phyloP scores from a whole-genome alignment of 139 green algal genomes.

The Eudorina sp. region DNA sequence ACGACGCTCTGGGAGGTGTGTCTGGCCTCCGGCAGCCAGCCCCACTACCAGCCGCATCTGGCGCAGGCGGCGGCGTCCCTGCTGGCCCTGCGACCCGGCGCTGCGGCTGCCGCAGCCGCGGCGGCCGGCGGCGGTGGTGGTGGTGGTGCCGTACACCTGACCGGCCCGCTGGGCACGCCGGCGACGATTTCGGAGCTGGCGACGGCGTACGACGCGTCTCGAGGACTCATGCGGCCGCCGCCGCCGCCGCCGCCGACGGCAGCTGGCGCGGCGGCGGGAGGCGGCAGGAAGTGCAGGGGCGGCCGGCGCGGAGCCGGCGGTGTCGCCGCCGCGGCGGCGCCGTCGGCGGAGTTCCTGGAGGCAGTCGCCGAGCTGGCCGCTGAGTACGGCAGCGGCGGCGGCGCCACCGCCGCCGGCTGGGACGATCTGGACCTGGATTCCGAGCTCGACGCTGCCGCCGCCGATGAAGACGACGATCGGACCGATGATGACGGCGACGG shows the following conservation, averaged over 20 bases:
- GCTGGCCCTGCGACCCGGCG: background rate
- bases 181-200: constrained; percentile 63
- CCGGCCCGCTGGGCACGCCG: constrained; percentile 45
- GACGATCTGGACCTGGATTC: background rate
- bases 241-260: constrained; percentile 49
- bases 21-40: constrained; percentile 45
- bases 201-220: constrained; percentile 54
- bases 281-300: background rate
- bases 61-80: constrained; percentile 53
- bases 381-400: constrained; percentile 2
- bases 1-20: constrained; percentile 69
- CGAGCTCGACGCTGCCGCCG: background rate
- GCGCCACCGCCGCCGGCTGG: background rate
- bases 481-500: background rate
- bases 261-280: background rate
- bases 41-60: constrained; percentile 71
- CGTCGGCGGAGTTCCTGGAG: constrained; percentile 25
- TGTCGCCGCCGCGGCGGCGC: background rate
- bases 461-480: background rate
- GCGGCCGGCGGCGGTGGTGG: constrained; percentile 2
- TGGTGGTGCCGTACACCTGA: constrained; percentile 7
- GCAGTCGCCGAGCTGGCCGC: background rate
- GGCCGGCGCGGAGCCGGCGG: background rate
- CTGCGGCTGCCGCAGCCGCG: background rate
- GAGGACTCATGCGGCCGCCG: constrained; percentile 68